These are phyloP conservation scores for Penicillium parvum DNA, from an alignment of 495 filamentous ascomycete species.

Conservation along the genomic window DNA sequence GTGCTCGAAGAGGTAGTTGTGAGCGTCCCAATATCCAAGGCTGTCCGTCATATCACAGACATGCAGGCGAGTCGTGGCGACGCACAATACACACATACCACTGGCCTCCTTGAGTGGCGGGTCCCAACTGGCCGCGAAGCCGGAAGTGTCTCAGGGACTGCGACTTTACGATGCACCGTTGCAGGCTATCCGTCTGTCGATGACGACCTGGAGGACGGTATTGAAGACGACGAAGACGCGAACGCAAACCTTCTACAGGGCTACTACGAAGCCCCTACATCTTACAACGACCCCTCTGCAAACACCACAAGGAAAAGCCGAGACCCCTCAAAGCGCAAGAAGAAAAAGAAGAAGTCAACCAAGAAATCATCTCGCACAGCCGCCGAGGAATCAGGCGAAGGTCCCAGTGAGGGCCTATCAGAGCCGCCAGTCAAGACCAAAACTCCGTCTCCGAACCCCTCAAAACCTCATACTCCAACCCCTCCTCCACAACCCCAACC, in stretches of 20 bases:
- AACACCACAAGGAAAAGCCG: conserved; percentile 20
- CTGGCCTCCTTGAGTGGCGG: conserved; percentile 73
- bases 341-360: conserved; percentile 38
- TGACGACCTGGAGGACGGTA: conserved; percentile 57
- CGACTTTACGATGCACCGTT: conserved; percentile 76
- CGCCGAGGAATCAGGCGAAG: conserved; percentile 31
- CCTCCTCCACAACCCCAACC: conserved; percentile 13
- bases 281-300: conserved; percentile 30
- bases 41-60: conserved; percentile 82
- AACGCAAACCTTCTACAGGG: conserved; percentile 44
- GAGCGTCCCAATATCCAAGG: conserved; percentile 72
- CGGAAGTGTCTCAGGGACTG: conserved; percentile 55
- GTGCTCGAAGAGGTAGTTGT: conserved; percentile 76
- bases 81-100: conserved; percentile 69
- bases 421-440: conserved; percentile 12
- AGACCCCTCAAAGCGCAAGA: conserved; percentile 34
- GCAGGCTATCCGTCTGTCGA: conserved; percentile 53
- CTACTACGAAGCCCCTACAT: conserved; percentile 53
- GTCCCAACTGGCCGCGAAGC: conserved; percentile 64
- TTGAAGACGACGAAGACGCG: conserved; percentile 40
- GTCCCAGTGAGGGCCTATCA: conserved; percentile 2
- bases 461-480: conserved; percentile 27
- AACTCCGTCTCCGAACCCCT: conserved; percentile 20
- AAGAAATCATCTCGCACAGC: conserved; percentile 36
- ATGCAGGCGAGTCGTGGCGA: conserved; percentile 82